Evolutionary conservation across 768 basidiomycete species (phyloP), one percentile per base, ranked within the genome.

Genomic region (Coprinellus micaceus): DNA sequence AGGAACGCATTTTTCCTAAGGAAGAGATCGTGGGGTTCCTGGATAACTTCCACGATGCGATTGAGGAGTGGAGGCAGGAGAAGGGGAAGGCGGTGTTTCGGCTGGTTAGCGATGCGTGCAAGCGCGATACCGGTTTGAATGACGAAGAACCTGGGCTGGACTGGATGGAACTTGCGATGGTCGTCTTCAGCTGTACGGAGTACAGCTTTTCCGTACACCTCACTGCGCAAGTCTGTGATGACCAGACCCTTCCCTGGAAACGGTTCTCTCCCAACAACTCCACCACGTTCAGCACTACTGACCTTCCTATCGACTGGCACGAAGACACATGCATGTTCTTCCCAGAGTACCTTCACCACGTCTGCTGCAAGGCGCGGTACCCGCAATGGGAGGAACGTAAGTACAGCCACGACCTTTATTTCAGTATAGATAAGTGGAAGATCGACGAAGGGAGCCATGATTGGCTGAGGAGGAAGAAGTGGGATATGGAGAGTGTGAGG

Each of bases 401-500:
- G n/a, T 15, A 43, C 40, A 7, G n/a, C 40, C n/a, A 43, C 19
- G n/a, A 43, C 36, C n/a, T 33, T 22, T 46, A 50, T 9, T 54
- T 70, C 12, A 28, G 26, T 2, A 52, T 66, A n/a, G 33, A 48
- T 2, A 26, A 41, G 62, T 24, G 55, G 67, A 29, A 62, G 49
- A 28, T 40, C 54, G 28, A 43, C 40, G n/a, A 43, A 17, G 36
- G 9, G 9, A 37, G 17, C 36, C 33, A 33, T 33, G 13, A 13
- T 6, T 6, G 13, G n/a, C 19, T 43, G 10, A 9, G n/a, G n/a
- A 43, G 40, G n/a, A 21, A 43, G 13, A 43, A 43, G n/a, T 43
- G 40, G 40, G 56, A 65, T 11, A 26, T 51, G 0, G 58, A 66
- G 12, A 56, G 47, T 17, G 47, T 76, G 11, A 59, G 58, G 33